Evolutionary conservation across 2,329 filamentous ascomycete genomes (phyloP).

Genomic region (Lachnellula hyalina): DNA sequence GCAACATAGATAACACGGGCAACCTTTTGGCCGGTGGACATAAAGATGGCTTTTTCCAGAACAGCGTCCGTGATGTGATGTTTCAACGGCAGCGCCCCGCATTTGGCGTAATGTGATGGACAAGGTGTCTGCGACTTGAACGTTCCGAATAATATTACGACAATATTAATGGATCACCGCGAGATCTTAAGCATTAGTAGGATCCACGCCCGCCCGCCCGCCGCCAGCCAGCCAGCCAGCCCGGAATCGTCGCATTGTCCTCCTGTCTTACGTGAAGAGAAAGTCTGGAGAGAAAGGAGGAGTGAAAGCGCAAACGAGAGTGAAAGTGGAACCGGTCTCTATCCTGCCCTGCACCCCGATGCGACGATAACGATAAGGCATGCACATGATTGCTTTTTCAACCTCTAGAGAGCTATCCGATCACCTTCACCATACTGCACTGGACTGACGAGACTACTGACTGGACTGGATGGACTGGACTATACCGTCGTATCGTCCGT

Average conservation of each 20-base stretch:
- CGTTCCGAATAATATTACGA: not conserved
- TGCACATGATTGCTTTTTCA: not conserved
- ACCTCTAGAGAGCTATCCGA: too few species aligned
- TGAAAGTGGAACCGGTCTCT: too few species aligned
- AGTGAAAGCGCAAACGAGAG: too few species aligned
- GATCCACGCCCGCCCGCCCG: not conserved
- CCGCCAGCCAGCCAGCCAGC: too few species aligned
- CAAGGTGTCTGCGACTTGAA: not conserved
- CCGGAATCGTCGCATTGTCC: too few species aligned
- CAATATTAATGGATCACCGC: not conserved
- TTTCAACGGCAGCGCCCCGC: constrained; percentile 5
- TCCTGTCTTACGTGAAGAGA: too few species aligned
- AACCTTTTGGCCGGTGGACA: constrained; percentile 5
- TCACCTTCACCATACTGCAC: too few species aligned
- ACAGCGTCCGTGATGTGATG: not conserved
- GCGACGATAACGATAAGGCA: not conserved
- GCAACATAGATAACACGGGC: constrained; percentile 7
- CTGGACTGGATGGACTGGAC: too few species aligned
- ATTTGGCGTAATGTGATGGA: not conserved
- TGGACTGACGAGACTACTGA: too few species aligned
- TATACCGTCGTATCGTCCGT: too few species aligned
- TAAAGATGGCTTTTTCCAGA: not conserved
- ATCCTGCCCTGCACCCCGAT: not conserved
- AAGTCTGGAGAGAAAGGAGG: too few species aligned
- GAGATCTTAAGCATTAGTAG: not conserved